phyloP scores from a whole-genome alignment of 768 basidiomycete species.

The Inosperma sp. region DNA sequence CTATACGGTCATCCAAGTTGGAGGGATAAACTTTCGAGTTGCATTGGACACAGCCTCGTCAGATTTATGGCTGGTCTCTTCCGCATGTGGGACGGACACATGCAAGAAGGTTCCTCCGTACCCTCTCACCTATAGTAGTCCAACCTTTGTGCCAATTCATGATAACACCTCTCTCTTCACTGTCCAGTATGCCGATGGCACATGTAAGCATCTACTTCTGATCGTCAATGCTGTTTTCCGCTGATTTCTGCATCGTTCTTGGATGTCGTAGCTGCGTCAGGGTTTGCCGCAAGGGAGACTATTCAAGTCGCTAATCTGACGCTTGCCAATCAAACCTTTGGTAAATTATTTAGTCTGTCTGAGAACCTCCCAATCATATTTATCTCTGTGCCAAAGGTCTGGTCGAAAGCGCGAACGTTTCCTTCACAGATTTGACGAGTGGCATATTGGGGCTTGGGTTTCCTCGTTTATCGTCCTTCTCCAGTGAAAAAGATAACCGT shows the following conservation, averaged over 20 bases:
- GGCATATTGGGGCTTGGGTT: conserved; percentile 77
- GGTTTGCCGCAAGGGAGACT: conserved; percentile 67
- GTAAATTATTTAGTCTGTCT: conserved; percentile 33
- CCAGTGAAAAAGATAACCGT: conserved; percentile 46
- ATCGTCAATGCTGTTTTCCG: not conserved
- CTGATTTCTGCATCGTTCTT: not conserved
- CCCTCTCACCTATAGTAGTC: conserved; percentile 61
- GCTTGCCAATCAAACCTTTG: conserved; percentile 59
- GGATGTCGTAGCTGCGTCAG: conserved; percentile 48
- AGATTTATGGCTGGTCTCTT: conserved; percentile 68
- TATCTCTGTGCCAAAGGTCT: conserved; percentile 40
- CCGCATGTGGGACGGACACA: conserved; percentile 49
- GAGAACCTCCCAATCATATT: conserved; percentile 2
- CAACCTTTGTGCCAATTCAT: conserved; percentile 59
- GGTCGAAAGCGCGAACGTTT: conserved; percentile 57
- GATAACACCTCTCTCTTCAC: conserved; percentile 57
- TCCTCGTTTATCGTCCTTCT: conserved; percentile 62
- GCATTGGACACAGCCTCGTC: conserved; percentile 73
- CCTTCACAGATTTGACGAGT: conserved; percentile 58
- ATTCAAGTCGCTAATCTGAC: conserved; percentile 58
- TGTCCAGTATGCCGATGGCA: conserved; percentile 62
- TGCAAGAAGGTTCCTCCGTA: conserved; percentile 65
- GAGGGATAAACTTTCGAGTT: conserved; percentile 61
- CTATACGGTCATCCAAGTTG: conserved; percentile 55
- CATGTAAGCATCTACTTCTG: conserved; percentile 42